Evolutionary conservation across 805 yeast genomes (phyloP).

Genomic region (Pichia ethanolica): DNA sequence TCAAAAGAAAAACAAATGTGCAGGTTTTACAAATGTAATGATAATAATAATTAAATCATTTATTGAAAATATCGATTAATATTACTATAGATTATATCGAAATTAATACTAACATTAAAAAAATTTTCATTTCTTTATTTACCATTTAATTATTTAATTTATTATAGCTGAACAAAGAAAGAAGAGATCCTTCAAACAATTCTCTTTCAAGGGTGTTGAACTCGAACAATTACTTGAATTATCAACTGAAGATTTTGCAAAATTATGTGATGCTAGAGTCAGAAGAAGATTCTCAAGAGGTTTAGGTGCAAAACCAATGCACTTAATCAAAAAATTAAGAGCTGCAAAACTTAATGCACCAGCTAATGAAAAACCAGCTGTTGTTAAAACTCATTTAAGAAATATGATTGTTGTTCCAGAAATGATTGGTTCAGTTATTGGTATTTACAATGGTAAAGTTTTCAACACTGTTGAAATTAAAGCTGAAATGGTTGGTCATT

Average conservation of each 20-base stretch:
- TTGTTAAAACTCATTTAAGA: slow-evolving; percentile 98
- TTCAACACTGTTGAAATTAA: slow-evolving; percentile 98
- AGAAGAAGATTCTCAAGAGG: slow-evolving; percentile 99
- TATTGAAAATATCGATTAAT: no score
- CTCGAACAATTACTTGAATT: slow-evolving; percentile 87
- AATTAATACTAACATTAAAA: slow-evolving; percentile 19
- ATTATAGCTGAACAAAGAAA: slow-evolving; percentile 49
- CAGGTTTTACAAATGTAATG: no score
- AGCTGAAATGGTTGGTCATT: slow-evolving; percentile 99
- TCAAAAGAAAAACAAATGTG: no score
- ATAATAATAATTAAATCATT: no score
- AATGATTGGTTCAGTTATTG: slow-evolving; percentile 98
- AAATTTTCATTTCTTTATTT: not conserved
- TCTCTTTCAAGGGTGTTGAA: slow-evolving; percentile 98
- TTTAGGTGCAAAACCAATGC: slow-evolving; percentile 89
- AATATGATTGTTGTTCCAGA: slow-evolving; percentile 98
- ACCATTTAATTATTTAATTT: slow-evolving; percentile 1
- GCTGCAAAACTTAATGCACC: slow-evolving; percentile 89
- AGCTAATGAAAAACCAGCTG: slow-evolving; percentile 93
- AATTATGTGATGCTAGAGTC: slow-evolving; percentile 96
- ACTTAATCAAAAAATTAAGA: slow-evolving; percentile 94
- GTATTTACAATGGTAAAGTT: slow-evolving; percentile 99
- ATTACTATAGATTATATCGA: not conserved
- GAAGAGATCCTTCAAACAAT: slow-evolving; percentile 92
- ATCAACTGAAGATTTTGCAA: slow-evolving; percentile 94